Percentiles rank a stretch among this genome's conserved stretches.
Evolutionary conservation across 2,329 filamentous ascomycete species (phyloP).

Genomic region (Arthrocladium fulminans): DNA sequence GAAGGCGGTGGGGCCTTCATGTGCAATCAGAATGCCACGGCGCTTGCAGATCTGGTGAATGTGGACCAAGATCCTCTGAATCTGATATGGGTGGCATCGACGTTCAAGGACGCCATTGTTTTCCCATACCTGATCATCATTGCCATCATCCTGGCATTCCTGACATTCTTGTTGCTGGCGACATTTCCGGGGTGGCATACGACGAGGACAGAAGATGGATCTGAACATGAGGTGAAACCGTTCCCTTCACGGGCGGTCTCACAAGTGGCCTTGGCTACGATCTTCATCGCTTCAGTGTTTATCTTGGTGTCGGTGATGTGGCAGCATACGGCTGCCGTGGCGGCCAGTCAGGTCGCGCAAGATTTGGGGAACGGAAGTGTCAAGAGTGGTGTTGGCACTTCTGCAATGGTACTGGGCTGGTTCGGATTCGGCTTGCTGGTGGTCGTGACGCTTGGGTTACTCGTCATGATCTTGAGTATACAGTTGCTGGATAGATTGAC

Average conservation of each 20-base stretch:
- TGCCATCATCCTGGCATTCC: slow-evolving; percentile 91
- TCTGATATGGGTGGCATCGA: slow-evolving; percentile 89
- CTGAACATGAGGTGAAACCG: slow-evolving; percentile 82
- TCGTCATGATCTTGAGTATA: slow-evolving; percentile 96
- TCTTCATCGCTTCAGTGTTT: slow-evolving; percentile 63
- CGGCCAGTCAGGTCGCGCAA: slow-evolving; percentile 85
- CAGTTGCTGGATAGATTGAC: slow-evolving; percentile 59
- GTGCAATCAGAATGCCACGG: slow-evolving; percentile 94
- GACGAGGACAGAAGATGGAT: slow-evolving; percentile 69
- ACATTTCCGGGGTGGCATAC: slow-evolving; percentile 98
- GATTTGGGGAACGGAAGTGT: slow-evolving; percentile 87
- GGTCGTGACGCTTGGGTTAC: slow-evolving; percentile 84
- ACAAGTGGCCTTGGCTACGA: slow-evolving; percentile 84
- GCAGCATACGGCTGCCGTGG: slow-evolving; percentile 86
- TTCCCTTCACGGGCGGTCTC: slow-evolving; percentile 89
- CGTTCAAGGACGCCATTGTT: slow-evolving; percentile 97
- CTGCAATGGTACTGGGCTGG: slow-evolving; percentile 95
- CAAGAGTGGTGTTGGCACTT: slow-evolving; percentile 78
- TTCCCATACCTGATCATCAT: slow-evolving; percentile 98
- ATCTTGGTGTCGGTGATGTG: slow-evolving; percentile 54
- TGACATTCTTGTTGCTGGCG: slow-evolving; percentile 87
- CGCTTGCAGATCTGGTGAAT: slow-evolving; percentile 77
- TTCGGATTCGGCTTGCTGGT: slow-evolving; percentile 91
- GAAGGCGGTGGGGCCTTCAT: slow-evolving; percentile 83
- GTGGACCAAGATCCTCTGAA: slow-evolving; percentile 94